Conservation (phyloP, 345 rosid species). For the Corymbia maculata region DNA sequence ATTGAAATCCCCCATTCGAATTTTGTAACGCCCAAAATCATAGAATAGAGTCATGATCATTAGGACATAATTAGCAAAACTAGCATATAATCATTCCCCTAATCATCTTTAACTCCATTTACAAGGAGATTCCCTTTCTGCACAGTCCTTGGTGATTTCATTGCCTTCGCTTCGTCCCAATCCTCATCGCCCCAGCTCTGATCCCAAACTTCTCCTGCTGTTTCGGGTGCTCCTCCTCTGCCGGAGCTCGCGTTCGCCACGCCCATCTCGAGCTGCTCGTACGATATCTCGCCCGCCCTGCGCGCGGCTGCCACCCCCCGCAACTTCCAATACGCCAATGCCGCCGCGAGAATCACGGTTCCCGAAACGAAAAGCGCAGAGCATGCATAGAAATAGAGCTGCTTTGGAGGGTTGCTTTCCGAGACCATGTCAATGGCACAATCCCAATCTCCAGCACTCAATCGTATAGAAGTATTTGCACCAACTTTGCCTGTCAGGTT, state of each 20-base stretch:
- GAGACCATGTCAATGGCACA: background rate
- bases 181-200: slow-evolving; percentile 5
- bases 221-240: background rate
- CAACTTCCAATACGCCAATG: background rate
- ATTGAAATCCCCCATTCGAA: background rate
- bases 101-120: background rate
- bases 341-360: background rate
- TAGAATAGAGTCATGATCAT: background rate
- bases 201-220: slow-evolving; percentile 12
- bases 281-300: background rate
- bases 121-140: background rate
- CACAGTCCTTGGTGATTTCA: background rate
- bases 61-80: background rate
- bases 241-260: background rate
- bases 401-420: background rate
- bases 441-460: background rate
- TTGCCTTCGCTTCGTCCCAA: slow-evolving; percentile 8
- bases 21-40: background rate
- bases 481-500: background rate
- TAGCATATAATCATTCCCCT: background rate
- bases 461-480: background rate
- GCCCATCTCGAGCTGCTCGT: background rate
- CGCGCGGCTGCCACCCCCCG: background rate
- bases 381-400: background rate
- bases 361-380: background rate